Evolutionary conservation across 2,329 filamentous ascomycete genomes (phyloP).

Genomic region (Sphaerulina vaccinii): DNA sequence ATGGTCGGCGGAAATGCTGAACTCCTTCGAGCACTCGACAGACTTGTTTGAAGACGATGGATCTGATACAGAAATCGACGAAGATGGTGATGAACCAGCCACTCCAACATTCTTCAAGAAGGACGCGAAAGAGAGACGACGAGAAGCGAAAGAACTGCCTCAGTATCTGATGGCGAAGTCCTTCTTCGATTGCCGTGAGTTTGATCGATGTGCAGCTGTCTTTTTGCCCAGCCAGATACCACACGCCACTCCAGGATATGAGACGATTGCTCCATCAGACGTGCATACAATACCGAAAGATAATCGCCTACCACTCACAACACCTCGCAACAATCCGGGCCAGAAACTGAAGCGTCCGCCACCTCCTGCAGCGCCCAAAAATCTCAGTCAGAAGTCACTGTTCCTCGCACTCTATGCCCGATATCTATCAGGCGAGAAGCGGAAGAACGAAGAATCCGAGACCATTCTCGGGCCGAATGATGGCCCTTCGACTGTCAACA

Average conservation of each 20-base stretch:
- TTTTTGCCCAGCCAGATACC: constrained; percentile 66
- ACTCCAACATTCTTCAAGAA: constrained; percentile 54
- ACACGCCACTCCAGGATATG: constrained; percentile 41
- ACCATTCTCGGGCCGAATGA: constrained; percentile 96
- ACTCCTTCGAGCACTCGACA: constrained; percentile 65
- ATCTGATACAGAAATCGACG: constrained; percentile 52
- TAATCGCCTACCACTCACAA: background rate
- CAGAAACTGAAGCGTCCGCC: constrained; percentile 30
- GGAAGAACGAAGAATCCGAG: constrained; percentile 92
- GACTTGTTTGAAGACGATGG: constrained; percentile 38
- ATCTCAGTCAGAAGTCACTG: constrained; percentile 82
- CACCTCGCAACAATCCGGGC: background rate
- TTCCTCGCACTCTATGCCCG: constrained; percentile 93
- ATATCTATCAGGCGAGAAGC: constrained; percentile 89
- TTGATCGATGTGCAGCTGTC: constrained; percentile 85
- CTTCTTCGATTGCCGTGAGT: constrained; percentile 93
- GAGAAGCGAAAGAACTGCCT: constrained; percentile 77
- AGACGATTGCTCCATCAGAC: constrained; percentile 45
- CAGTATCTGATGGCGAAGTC: constrained; percentile 89
- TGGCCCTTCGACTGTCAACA: constrained; percentile 78
- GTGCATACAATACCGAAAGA: constrained; percentile 41
- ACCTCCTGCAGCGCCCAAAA: constrained; percentile 27
- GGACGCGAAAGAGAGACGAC: constrained; percentile 69
- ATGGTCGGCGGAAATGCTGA: constrained; percentile 95
- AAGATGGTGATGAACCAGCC: constrained; percentile 27